Evolutionary conservation across 2,329 filamentous ascomycete genomes (phyloP), one percentile per base, ranked within the genome.

Genomic region (Polytolypa hystricis): DNA sequence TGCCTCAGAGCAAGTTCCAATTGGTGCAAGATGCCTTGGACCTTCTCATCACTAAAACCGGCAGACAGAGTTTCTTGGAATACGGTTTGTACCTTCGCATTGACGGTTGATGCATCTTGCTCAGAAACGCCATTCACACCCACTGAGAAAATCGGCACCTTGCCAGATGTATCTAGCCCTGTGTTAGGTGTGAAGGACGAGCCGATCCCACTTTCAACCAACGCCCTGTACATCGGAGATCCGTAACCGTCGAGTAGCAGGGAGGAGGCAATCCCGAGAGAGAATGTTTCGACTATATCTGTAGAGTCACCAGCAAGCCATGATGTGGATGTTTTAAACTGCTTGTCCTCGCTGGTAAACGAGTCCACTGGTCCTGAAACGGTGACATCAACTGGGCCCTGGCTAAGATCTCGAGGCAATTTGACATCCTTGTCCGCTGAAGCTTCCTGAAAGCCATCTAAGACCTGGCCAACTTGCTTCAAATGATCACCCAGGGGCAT

Each of bases 101-200:
- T 84, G 31, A 96, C 74, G 51, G 79, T 82, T 3, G 77, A 66
- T 3, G 93, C 77, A 51, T 94, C 80, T 3, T 76, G 74, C 55
- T 87, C 75, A 46, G 80, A 81, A 7, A 96, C 84, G n/a, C 89
- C 91, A 36, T 81, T 93, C 20, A 96, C 64, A 1, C 91, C 91
- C 27, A 96, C 74, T 0, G 89, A 94, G 55, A 96, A 93, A 30
- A 94, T 81, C 2, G 82, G 84, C 12, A 74, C 70, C 47, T 75
- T 82, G 15, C 77, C 81, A 18, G 81, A 84, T 36, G 74, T 74
- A 54, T 95, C 89, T 49, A 91, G 93, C 9, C 91, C 91, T 2
- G 86, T 84, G 54, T 98, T 98, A 3, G 91, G 85, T 35, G 85
- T 93, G 66, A 86, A 98, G 50, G 94, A 89, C 0, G 85, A 84